phyloP scores from a whole-genome alignment of 176 grass and related monocot genomes.

The Leersia perrieri region DNA sequence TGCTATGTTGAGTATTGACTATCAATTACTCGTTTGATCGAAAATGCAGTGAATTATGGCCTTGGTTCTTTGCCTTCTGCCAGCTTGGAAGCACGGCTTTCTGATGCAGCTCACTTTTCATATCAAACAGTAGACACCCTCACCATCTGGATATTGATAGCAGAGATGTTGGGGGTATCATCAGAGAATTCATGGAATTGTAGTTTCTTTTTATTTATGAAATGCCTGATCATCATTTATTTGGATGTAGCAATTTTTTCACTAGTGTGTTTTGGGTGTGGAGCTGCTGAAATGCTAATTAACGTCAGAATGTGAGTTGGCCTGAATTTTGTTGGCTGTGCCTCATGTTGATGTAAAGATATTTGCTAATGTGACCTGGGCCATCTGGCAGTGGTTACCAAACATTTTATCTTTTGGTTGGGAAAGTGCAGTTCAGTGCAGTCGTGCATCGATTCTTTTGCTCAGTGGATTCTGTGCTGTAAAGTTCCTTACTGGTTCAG shows the following conservation, averaged over 20 bases:
- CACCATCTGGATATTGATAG: neutral
- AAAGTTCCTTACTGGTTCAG: conserved; percentile 37
- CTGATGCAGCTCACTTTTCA: neutral
- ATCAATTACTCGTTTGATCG: conserved; percentile 4
- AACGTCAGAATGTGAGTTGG: neutral
- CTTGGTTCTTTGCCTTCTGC: conserved; percentile 5
- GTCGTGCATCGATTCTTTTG: conserved; percentile 3
- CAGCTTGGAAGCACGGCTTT: neutral
- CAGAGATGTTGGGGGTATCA: neutral
- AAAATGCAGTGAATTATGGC: neutral
- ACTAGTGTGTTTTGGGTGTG: conserved; percentile 22
- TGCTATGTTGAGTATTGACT: neutral
- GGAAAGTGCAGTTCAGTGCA: conserved; percentile 12
- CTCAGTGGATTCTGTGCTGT: conserved; percentile 26
- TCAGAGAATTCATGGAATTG: neutral
- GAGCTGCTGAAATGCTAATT: conserved; percentile 29
- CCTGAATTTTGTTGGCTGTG: neutral
- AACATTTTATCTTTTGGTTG: conserved; percentile 29
- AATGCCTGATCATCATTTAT: neutral
- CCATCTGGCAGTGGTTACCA: neutral
- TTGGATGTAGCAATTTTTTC: neutral
- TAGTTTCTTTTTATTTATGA: neutral
- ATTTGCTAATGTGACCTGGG: conserved; percentile 34
- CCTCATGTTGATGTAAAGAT: conserved; percentile 12
- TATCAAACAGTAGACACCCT: neutral